Evolutionary conservation across 1,284 basidiomycete genomes (phyloP).

Genomic region (Takashimella tepidaria): DNA sequence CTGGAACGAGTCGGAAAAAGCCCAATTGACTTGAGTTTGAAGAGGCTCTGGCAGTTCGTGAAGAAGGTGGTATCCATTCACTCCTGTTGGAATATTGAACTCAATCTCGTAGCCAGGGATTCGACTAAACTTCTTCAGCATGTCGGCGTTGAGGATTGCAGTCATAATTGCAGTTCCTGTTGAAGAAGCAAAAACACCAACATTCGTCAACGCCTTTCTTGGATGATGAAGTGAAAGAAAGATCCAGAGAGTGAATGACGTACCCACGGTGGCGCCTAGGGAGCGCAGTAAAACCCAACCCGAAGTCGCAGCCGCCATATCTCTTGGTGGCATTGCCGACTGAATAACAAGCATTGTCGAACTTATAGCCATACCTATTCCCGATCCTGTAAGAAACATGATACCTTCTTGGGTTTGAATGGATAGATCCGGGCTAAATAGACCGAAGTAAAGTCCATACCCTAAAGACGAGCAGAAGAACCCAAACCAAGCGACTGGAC

Average conservation of each 20-base stretch:
- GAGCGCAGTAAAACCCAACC: constrained; percentile 29
- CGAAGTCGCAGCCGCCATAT: constrained; percentile 43
- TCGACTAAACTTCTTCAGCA: constrained; percentile 25
- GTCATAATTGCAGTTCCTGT: constrained; percentile 36
- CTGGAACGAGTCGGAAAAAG: constrained; percentile 32
- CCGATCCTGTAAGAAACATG: constrained; percentile 18
- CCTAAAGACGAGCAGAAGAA: constrained; percentile 30
- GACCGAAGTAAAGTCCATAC: constrained; percentile 30
- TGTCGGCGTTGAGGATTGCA: constrained; percentile 33
- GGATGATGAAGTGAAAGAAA: background rate
- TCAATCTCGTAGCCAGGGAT: constrained; percentile 34
- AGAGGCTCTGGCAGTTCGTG: constrained; percentile 33
- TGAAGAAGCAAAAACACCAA: background rate
- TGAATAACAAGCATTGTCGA: constrained; percentile 33
- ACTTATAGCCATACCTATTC: constrained; percentile 26
- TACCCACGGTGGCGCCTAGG: constrained; percentile 30
- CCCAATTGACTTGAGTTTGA: constrained; percentile 24
- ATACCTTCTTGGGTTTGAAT: constrained; percentile 28
- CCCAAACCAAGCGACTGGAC: constrained; percentile 39
- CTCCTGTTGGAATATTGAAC: constrained; percentile 28
- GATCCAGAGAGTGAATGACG: constrained; percentile 3
- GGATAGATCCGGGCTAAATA: constrained; percentile 19
- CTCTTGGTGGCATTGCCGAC: constrained; percentile 42
- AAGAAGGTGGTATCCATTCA: constrained; percentile 27
- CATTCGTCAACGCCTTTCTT: constrained; percentile 1